Percentiles rank a stretch among this genome's conserved stretches.
phyloP scores from a whole-genome alignment of 306 rosid species.

The Rubus idaeus region DNA sequence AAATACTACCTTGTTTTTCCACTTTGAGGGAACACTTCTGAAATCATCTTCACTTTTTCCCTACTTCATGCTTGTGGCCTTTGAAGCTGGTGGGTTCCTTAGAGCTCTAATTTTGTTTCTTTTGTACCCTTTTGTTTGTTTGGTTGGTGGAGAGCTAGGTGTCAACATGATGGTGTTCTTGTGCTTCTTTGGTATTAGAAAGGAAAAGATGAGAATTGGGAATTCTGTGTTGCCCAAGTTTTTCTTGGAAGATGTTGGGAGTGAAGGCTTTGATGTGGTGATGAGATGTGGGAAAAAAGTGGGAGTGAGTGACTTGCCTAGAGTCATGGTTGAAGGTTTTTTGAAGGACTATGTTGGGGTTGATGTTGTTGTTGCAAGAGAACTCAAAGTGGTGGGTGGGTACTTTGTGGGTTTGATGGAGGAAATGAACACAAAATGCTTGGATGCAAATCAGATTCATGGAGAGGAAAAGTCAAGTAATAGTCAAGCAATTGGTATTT shows the following conservation, averaged over 20 bases:
- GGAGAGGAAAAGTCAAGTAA: slow-evolving; percentile 9
- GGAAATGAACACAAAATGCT: slow-evolving; percentile 9
- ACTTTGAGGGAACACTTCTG: slow-evolving; percentile 50
- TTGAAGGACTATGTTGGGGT: slow-evolving; percentile 56
- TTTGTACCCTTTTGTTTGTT: slow-evolving; percentile 52
- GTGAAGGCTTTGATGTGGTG: slow-evolving; percentile 56
- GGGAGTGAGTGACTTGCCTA: slow-evolving; percentile 54
- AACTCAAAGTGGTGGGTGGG: slow-evolving; percentile 45
- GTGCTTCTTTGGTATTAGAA: slow-evolving; percentile 52
- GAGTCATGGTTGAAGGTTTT: slow-evolving; percentile 64
- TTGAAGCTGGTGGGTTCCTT: slow-evolving; percentile 64
- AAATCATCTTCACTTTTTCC: slow-evolving; percentile 53
- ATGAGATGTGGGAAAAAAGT: slow-evolving; percentile 47
- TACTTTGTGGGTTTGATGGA: slow-evolving; percentile 63
- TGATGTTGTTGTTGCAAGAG: slow-evolving; percentile 56
- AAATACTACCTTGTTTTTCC: slow-evolving; percentile 39
- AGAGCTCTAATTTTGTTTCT: slow-evolving; percentile 52
- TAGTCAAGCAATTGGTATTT: slow-evolving; percentile 27
- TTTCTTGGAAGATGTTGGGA: slow-evolving; percentile 56
- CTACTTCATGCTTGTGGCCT: slow-evolving; percentile 75
- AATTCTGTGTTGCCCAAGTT: slow-evolving; percentile 64
- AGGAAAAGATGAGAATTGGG: slow-evolving; percentile 46
- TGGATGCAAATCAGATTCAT: slow-evolving; percentile 16
- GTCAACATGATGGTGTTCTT: slow-evolving; percentile 58
- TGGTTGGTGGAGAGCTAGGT: slow-evolving; percentile 51